Evolutionary conservation across 371 early-diverging fungal genomes (phyloP), one percentile per base, ranked within the genome.

Genomic region (Mucor irregularis): DNA sequence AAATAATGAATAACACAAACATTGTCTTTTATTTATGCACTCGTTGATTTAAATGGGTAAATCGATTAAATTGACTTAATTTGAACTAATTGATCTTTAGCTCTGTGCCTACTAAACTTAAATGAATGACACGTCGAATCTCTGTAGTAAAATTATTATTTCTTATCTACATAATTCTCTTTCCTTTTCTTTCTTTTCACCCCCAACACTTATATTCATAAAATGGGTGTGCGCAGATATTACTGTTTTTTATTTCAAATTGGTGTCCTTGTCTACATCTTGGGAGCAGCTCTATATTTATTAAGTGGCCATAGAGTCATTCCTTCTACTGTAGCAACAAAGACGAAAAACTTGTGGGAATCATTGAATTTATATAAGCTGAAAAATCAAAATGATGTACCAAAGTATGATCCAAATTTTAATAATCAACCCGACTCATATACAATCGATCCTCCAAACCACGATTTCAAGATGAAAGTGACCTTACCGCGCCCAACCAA

Each of bases 401-500:
- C 48, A n/a, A 9, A 11, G 2, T 49, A 53, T 34, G 21, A 57
- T 8, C 33, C 53, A 6, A 8, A 55, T 22, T 54, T 49, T 22
- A 31, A 35, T 7, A 39, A 43, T 5, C 67, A 73, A 9, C 70
- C 74, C 3, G 28, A 31, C 0, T 64, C 60, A 0, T 75, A 68
- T 21, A 59, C 58, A 0, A 62, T 72, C 4, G 68, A 69, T 0
- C 69, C 72, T 29, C 58, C 58, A 3, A 14, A 69, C 17, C 29
- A 64, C 17, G 61, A 69, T 1, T 42, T 65, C 13, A 64, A 65
- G n/a, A 40, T 64, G 37, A 52, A 57, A 1, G 64, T 75, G 0
- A 22, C 47, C 4, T 33, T 71, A 33, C 71, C 77, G 8, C 16
- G 54, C 5, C 49, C 72, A 10, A 64, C 58, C 7, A 69, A 71